Percentiles rank a stretch among this genome's conserved stretches.
These are phyloP conservation scores for Melastoma candidum DNA, from an alignment of 441 rosid species.

Conservation along the genomic window DNA sequence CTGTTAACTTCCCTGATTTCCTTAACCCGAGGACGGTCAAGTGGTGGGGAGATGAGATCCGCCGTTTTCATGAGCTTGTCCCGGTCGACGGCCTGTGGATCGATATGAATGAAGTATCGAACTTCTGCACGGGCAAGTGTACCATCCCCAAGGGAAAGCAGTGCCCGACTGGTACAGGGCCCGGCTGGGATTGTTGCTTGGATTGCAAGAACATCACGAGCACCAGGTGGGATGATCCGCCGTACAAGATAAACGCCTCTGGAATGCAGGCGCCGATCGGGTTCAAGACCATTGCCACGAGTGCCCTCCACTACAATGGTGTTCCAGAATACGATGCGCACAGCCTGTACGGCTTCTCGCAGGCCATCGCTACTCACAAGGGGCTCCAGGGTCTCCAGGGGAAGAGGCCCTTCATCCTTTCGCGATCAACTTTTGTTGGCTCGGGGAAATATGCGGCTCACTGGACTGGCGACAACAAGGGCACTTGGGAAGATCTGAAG, in stretches of 20 bases:
- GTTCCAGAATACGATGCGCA: constrained; percentile 90
- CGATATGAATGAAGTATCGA: constrained; percentile 94
- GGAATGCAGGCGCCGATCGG: constrained; percentile 64
- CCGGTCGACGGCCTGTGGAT: constrained; percentile 93
- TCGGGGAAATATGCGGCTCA: constrained; percentile 90
- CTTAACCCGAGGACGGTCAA: constrained; percentile 82
- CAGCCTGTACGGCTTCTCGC: constrained; percentile 85
- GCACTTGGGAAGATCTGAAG: constrained; percentile 82
- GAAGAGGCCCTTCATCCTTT: constrained; percentile 80
- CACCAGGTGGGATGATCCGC: constrained; percentile 91
- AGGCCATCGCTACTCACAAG: constrained; percentile 80
- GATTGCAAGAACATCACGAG: constrained; percentile 88
- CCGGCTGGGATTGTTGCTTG: constrained; percentile 91
- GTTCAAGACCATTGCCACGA: constrained; percentile 86
- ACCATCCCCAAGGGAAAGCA: constrained; percentile 51
- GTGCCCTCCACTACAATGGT: constrained; percentile 85
- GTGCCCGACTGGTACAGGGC: constrained; percentile 79
- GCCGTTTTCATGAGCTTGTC: constrained; percentile 82
- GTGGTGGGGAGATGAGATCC: constrained; percentile 94
- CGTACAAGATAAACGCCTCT: constrained; percentile 91
- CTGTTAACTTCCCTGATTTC: constrained; percentile 88
- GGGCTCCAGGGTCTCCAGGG: constrained; percentile 65
- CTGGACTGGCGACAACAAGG: constrained; percentile 95
- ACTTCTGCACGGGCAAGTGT: constrained; percentile 77
- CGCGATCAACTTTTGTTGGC: constrained; percentile 87